Base-by-base conservation (phyloP, 2,329 filamentous ascomycete genomes). In the Bipolaris zeicola region DNA sequence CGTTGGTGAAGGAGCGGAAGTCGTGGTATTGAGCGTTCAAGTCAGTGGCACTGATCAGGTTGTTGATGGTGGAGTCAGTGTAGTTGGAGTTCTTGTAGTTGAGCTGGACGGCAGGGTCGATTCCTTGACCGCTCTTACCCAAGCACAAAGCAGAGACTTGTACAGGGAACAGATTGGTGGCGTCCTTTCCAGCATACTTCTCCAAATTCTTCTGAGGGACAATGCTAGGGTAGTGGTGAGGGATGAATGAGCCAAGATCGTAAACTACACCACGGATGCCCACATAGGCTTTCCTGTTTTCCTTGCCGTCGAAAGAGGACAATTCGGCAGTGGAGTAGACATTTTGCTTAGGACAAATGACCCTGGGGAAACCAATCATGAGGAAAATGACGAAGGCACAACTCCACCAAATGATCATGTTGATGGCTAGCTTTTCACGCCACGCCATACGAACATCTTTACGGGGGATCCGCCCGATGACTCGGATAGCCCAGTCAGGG, bases 361-460 rank as follows among this genome's bases (percentile, higher is more conserved):
- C 79, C 64, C 83, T 80, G 0, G 96, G 96, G 72, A 99, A 96
- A 52, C 88, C 83, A 58, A 98, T 76, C 79, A 98, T 92, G 82
- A 99, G 90, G 81, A 99, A 99, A 53, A 89, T 85, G 26, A 91
- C 87, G 46, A 90, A 77, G 14, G 79, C 80, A 78, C 94, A 98
- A 73, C 84, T 86, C 55, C 94, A 80, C 95, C 96, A 99, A 73
- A 99, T 99, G 71, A 98, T 84, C 75, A 99, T 83, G 81, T 99
- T 99, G 83, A 99, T 99, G 51, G 95, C 94, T 57, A 99, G 76
- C 82, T 99, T 99, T 76, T 99, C 95, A 72, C 95, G 85, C 95
- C 95, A 99, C 0, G 95, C 95, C 74, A 90, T 83, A 22, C 93
- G 90, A 7, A 99, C 87, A 75, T 99, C 95, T 73, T 96, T 96